A percentile compares a stretch with the other conserved stretches of the same genome.
phyloP scores from a whole-genome alignment of 2,329 filamentous ascomycete species.

The Fusarium newnesense region DNA sequence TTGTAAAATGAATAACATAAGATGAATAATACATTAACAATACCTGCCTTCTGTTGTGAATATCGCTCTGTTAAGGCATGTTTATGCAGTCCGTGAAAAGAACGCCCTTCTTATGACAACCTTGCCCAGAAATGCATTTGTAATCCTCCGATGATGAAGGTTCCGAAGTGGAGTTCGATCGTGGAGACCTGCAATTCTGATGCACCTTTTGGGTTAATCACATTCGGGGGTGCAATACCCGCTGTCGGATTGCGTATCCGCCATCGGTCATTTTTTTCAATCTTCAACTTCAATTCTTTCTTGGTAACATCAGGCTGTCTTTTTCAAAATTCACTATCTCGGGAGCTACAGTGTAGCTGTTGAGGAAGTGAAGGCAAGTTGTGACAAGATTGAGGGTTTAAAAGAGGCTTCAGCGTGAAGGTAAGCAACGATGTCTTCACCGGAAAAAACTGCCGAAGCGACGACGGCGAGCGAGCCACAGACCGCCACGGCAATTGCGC shows the following conservation, averaged over 20 bases:
- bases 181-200: neutral
- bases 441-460: neutral
- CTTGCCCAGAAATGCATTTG: neutral
- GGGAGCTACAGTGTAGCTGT: too few species aligned
- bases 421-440: neutral
- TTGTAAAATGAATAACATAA: neutral
- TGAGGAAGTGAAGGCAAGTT: neutral
- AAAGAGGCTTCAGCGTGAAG: neutral
- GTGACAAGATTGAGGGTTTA: too few species aligned
- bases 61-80: neutral
- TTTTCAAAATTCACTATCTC: rapidly evolving
- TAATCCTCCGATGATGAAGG: slow-evolving; percentile 1
- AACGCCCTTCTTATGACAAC: neutral
- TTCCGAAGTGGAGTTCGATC: slow-evolving; percentile 1
- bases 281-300: rapidly evolving
- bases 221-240: slow-evolving; percentile 8
- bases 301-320: rapidly evolving
- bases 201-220: slow-evolving; percentile 3
- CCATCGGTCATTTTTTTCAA: neutral
- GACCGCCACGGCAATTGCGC: neutral
- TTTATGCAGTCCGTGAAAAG: neutral
- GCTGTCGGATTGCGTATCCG: slow-evolving; percentile 6
- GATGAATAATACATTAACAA: neutral
- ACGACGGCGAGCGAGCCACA: neutral
- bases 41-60: neutral